These are phyloP conservation scores for Sphagnurus paluster DNA, from an alignment of 1,284 basidiomycete genomes.

Conservation along the genomic window DNA sequence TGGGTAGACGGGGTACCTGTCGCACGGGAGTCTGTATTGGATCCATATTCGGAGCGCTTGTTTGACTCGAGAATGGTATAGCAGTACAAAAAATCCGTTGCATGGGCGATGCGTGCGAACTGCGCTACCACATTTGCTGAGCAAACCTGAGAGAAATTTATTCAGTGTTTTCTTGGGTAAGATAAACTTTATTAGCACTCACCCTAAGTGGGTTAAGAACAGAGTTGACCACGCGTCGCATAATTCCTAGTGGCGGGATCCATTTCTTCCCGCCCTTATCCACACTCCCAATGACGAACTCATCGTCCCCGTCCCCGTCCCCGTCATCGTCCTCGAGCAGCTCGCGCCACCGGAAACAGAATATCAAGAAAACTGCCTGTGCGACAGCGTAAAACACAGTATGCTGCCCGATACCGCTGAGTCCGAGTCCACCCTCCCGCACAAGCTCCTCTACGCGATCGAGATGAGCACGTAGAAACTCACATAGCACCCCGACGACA, in stretches of 20 bases:
- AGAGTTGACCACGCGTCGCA: conserved; percentile 83
- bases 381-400: conserved; percentile 91
- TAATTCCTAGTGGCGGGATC: conserved; percentile 80
- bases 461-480: conserved; percentile 78
- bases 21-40: conserved; percentile 15
- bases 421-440: conserved; percentile 27
- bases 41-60: conserved; percentile 32
- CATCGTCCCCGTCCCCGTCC: conserved; percentile 53
- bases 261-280: conserved; percentile 59
- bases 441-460: conserved; percentile 66
- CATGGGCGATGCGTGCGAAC: conserved; percentile 92
- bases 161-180: not conserved
- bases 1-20: not conserved
- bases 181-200: conserved; percentile 12
- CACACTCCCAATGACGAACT: conserved; percentile 31
- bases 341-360: conserved; percentile 97
- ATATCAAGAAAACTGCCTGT: conserved; percentile 95
- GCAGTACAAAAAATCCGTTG: conserved; percentile 93
- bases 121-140: conserved; percentile 89
- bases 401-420: conserved; percentile 50
- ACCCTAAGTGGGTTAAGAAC: conserved; percentile 91
- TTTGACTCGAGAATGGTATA: conserved; percentile 93
- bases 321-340: conserved; percentile 64
- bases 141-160: conserved; percentile 68
- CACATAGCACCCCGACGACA: conserved; percentile 83